Evolutionary conservation across 192 early-diverging fungal species (phyloP).

Genomic region (Mortierella alpina): DNA sequence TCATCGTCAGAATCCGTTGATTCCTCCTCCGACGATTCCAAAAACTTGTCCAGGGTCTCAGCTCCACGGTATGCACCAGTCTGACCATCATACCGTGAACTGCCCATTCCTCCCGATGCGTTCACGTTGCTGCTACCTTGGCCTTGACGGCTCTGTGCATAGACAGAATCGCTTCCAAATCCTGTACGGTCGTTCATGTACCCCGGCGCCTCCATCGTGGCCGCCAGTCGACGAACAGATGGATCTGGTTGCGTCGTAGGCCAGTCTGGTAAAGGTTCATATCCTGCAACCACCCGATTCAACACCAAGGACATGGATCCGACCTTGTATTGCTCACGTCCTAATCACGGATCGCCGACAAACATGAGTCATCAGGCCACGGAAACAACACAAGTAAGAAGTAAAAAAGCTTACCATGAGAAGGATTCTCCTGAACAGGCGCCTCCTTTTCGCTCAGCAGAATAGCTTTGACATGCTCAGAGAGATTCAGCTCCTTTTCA

Average conservation of each 20-base stretch:
- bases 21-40: slow-evolving; percentile 54
- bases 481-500: slow-evolving; percentile 52
- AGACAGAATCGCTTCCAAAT: slow-evolving; percentile 57
- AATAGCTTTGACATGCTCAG: slow-evolving; percentile 66
- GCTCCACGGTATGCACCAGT: slow-evolving; percentile 49
- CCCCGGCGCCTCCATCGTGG: slow-evolving; percentile 54
- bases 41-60: slow-evolving; percentile 58
- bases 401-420: slow-evolving; percentile 56
- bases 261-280: slow-evolving; percentile 86
- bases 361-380: background rate
- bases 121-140: background rate
- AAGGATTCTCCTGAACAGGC: slow-evolving; percentile 62
- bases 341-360: slow-evolving; percentile 18
- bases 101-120: background rate
- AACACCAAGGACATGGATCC: slow-evolving; percentile 75
- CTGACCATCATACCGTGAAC: slow-evolving; percentile 28
- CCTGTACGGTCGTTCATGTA: slow-evolving; percentile 52
- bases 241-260: slow-evolving; percentile 68
- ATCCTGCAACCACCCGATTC: slow-evolving; percentile 70
- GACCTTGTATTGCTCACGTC: slow-evolving; percentile 66
- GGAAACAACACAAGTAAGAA: slow-evolving; percentile 17
- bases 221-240: slow-evolving; percentile 63
- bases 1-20: slow-evolving; percentile 45
- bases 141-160: slow-evolving; percentile 26
- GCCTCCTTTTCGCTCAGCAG: slow-evolving; percentile 67